Evolutionary conservation across 805 yeast species (phyloP).

Genomic region (Candida silvatica): DNA sequence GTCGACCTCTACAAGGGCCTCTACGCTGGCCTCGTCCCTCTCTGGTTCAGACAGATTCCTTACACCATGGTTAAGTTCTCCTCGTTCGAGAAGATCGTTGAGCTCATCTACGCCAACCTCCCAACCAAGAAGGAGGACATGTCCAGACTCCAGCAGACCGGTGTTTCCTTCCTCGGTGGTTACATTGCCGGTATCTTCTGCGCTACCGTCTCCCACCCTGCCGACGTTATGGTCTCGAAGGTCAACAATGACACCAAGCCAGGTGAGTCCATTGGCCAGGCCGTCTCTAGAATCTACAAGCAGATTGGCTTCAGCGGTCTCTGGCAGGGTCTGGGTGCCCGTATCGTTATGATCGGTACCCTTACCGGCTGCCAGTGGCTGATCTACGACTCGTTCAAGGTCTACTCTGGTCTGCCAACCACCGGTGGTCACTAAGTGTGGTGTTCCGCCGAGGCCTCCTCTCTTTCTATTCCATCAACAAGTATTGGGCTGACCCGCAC

Average conservation of each 20-base stretch:
- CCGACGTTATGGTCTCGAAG: slow-evolving; percentile 97
- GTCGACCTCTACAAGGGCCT: slow-evolving; percentile 52
- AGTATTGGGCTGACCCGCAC: no score
- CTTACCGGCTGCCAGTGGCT: slow-evolving; percentile 97
- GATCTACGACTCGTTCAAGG: slow-evolving; percentile 92
- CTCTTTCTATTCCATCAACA: no score
- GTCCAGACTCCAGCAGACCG: slow-evolving; percentile 73
- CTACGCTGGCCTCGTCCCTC: slow-evolving; percentile 83
- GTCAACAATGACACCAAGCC: slow-evolving; percentile 66
- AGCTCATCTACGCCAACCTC: slow-evolving; percentile 57
- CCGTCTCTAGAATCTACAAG: slow-evolving; percentile 65
- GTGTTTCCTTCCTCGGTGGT: slow-evolving; percentile 92
- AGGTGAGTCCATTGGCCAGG: slow-evolving; percentile 57
- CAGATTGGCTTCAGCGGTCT: slow-evolving; percentile 84
- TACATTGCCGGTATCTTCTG: slow-evolving; percentile 96
- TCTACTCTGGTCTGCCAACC: slow-evolving; percentile 90
- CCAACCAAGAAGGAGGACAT: slow-evolving; percentile 70
- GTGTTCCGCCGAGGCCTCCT: no score
- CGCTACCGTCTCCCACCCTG: slow-evolving; percentile 95
- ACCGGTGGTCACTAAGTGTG: slow-evolving; percentile 51
- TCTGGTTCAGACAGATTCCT: slow-evolving; percentile 97
- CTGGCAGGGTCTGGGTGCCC: slow-evolving; percentile 92
- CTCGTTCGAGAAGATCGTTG: slow-evolving; percentile 86
- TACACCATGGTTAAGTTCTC: slow-evolving; percentile 98
- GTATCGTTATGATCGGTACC: slow-evolving; percentile 96